Evolutionary conservation across 192 early-diverging fungal genomes (phyloP), one percentile per base, ranked within the genome.

Genomic region (Entomortierella chlamydospora): DNA sequence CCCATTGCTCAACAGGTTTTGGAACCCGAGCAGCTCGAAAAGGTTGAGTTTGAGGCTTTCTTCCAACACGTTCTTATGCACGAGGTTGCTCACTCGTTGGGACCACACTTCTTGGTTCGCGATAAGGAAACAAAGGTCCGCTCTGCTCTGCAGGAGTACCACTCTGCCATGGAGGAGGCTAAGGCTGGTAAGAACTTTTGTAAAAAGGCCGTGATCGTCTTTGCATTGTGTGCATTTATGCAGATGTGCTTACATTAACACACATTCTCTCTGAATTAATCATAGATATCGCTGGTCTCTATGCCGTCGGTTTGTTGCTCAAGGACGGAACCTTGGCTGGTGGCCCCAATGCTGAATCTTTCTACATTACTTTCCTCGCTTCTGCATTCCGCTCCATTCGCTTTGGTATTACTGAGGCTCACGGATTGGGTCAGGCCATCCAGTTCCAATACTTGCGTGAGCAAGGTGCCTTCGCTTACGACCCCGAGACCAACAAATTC

Each of bases 131-230:
- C 79, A 25, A 91, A 91, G 9, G 92, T 93, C 43, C 90, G 92
- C 30, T 84, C 86, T 37, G 83, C 82, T 10, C 69, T 93, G 28
- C 86, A 89, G 58, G 92, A 93, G 61, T 83, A 87, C 53, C 87
- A 93, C 63, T 90, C 91, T 72, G 85, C 90, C 6, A 88, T 93
- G 59, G 92, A 93, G 60, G 92, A 93, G 68, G 91, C 92, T 25
- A 93, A 93, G 81, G 92, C 92, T 62, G 87, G 84, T 83, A 56
- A 58, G 51, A 28, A 2, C 41, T 49, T 33, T n/a, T n/a, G n/a
- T n/a, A n/a, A n/a, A n/a, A n/a, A n/a, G n/a, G n/a, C n/a, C n/a
- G n/a, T n/a, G n/a, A n/a, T n/a, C n/a, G n/a, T n/a, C n/a, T 57
- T 45, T 67, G 20, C 39, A 17, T 30, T 57, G 7, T 12, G 31